These are phyloP conservation scores for Daldinia vernicosa DNA, from an alignment of 495 filamentous ascomycete genomes.

Conservation along the genomic window DNA sequence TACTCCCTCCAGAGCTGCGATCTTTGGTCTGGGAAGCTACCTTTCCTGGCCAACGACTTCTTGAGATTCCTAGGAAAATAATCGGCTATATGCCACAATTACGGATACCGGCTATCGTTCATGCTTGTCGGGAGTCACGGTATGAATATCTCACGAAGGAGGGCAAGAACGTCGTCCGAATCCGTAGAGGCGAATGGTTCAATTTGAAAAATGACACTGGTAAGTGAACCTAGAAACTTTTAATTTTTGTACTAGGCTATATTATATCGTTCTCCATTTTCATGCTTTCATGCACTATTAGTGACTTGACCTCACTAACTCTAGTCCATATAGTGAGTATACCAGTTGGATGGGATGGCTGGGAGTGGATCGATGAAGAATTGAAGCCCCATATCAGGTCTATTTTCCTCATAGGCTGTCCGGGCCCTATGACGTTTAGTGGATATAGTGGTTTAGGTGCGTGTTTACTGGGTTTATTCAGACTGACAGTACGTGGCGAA, in stretches of 20 bases:
- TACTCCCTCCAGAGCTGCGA: constrained; percentile 56
- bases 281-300: too few species aligned
- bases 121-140: constrained; percentile 2
- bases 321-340: too few species aligned
- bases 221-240: neutral
- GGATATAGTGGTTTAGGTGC: too few species aligned
- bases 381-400: too few species aligned
- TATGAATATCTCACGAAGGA: neutral
- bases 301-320: too few species aligned
- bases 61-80: neutral
- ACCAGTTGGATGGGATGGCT: too few species aligned
- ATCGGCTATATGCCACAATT: neutral
- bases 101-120: neutral
- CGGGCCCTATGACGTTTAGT: too few species aligned
- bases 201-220: neutral
- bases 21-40: constrained; percentile 58
- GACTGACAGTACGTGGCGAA: too few species aligned
- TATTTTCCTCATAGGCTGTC: too few species aligned
- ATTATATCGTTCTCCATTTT: neutral
- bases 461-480: too few species aligned
- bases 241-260: neutral
- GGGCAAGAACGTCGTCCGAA: neutral
- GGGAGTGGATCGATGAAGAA: too few species aligned
- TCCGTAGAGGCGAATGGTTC: constrained; percentile 1
- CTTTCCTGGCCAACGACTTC: constrained; percentile 16